Percentiles rank a stretch among this genome's conserved stretches.
These are phyloP conservation scores for Candida sanyaensis DNA, from an alignment of 1,139 yeast species.

Conservation along the genomic window DNA sequence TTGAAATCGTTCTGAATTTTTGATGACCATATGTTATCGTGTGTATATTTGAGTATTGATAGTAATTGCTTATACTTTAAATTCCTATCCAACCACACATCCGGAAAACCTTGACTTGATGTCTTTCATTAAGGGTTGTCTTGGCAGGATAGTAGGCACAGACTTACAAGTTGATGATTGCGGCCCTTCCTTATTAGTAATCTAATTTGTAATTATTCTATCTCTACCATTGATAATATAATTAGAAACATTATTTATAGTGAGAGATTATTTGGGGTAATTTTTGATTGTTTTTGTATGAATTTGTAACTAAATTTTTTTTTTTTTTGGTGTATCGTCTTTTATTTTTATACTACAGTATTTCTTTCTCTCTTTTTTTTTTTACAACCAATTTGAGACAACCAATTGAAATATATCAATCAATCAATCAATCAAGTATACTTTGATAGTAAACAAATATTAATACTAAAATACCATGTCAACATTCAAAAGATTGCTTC, in stretches of 20 bases:
- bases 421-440: not conserved
- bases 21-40: too few relatives aligned
- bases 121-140: not conserved
- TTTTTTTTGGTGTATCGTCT: not conserved
- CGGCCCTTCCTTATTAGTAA: not conserved
- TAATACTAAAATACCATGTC: constrained; percentile 3
- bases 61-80: too few relatives aligned
- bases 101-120: too few relatives aligned
- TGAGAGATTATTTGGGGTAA: not conserved
- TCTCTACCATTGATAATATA: too few relatives aligned
- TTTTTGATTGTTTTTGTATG: not conserved
- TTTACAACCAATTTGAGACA: constrained; percentile 7
- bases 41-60: too few relatives aligned
- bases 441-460: not conserved
- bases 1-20: too few relatives aligned
- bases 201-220: not conserved
- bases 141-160: not conserved
- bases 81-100: too few relatives aligned
- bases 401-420: not conserved
- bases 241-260: too few relatives aligned
- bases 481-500: constrained; percentile 16
- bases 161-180: too few relatives aligned
- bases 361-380: not conserved
- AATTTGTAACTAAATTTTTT: not conserved
- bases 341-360: not conserved